Base-by-base conservation (phyloP, 164 flowering plant genomes). In the Magnolia kwangsiensis region DNA sequence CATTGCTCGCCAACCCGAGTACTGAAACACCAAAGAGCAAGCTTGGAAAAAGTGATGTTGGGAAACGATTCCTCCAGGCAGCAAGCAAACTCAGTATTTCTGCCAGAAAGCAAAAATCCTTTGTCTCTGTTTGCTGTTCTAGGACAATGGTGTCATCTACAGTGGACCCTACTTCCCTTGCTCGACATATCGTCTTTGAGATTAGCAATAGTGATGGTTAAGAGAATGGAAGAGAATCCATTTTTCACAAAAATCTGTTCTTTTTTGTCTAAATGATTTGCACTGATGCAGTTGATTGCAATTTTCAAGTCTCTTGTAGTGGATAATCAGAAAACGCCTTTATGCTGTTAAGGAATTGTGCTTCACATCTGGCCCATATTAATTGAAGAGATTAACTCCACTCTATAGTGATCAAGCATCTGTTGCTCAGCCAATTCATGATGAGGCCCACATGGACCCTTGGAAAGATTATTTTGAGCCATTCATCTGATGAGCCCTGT, bases 41-140 rank as follows among this genome's bases (percentile, higher is more conserved):
- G 61, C 27, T n/a, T 50, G 70, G 64, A 73, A 80, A 77, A 78
- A 49, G 82, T 19, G 79, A 81, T 20, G 85, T 88, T 74, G 90
- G 93, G 71, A 82, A 82, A 69, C 86, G 88, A 5, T 63, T 89
- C 19, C 19, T 89, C 20, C 37, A 51, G 49, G 91, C 91, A 8
- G 81, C 89, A 63, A 75, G 75, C 71, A 84, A 74, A 71, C 81
- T 89, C 66, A 82, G 85, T 29, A 51, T 75, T 65, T 78, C 85
- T 72, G 37, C 72, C 1, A 76, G 79, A 64, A 86, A 79, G 69
- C 78, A 79, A 63, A 72, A 67, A 3, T 55, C 87, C 6, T 19
- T 67, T 13, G 50, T 72, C 58, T 76, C 76, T 68, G 21, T 78
- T 0, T 76, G 79, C 82, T 79, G 76, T 59, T 74, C 63, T n/a